Evolutionary conservation across 1,139 yeast genomes (phyloP).

Genomic region (Hanseniaspora gamundiae): DNA sequence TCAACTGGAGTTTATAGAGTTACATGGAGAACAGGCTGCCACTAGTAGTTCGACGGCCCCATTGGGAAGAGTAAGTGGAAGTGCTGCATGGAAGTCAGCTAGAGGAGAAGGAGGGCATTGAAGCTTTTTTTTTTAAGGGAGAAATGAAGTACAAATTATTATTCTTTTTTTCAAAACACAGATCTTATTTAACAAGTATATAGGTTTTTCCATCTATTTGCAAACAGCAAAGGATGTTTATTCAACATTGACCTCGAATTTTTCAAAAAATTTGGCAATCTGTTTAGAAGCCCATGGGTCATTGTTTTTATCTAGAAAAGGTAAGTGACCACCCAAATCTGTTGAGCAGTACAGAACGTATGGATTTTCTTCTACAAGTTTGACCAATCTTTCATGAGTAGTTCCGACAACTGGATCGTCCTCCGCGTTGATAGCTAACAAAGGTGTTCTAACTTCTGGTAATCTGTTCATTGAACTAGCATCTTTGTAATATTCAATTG

Average conservation of each 20-base stretch:
- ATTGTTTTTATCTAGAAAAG: constrained; percentile 44
- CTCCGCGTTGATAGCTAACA: constrained; percentile 51
- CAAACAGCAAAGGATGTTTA: neutral
- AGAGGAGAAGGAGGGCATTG: constrained; percentile 53
- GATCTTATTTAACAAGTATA: neutral
- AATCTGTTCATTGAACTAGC: constrained; percentile 56
- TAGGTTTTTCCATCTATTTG: neutral
- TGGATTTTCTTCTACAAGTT: constrained; percentile 56
- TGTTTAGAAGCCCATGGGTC: constrained; percentile 66
- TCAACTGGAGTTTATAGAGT: constrained; percentile 30
- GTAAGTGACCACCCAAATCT: constrained; percentile 78
- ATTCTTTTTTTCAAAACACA: constrained; percentile 1
- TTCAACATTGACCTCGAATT: constrained; percentile 33
- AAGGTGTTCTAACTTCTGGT: constrained; percentile 48
- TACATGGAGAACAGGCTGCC: constrained; percentile 14
- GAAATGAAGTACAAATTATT: neutral
- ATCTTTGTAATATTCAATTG: constrained; percentile 58
- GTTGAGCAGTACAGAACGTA: constrained; percentile 56
- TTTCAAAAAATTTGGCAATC: constrained; percentile 46
- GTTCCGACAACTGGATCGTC: constrained; percentile 80
- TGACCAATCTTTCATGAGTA: constrained; percentile 45
- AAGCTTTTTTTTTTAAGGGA: neutral
- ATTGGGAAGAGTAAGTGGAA: constrained; percentile 62
- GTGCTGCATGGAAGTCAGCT: constrained; percentile 54
- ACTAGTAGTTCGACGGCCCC: constrained; percentile 6